Conservation (phyloP, 108 stramenopile species). For the Pseudonitzschia pungens region DNA sequence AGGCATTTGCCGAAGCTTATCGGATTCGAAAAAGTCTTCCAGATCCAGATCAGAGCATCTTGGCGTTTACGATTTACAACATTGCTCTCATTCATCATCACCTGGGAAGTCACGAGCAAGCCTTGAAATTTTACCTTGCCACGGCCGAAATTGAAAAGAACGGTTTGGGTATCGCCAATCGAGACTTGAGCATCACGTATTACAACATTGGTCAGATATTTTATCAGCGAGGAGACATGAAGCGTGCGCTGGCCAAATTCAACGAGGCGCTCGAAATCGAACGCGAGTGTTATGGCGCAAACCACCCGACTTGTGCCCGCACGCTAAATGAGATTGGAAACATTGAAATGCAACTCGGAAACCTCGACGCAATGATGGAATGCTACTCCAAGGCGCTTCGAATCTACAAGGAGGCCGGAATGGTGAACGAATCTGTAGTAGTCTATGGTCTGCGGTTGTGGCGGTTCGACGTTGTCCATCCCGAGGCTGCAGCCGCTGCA, state of each 20-base stretch:
- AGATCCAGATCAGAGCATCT: conserved; percentile 22
- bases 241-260: conserved; percentile 43
- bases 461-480: conserved; percentile 48
- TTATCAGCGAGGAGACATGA: conserved; percentile 47
- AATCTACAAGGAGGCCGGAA: conserved; percentile 47
- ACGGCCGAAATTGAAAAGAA: conserved; percentile 44
- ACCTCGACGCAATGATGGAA: conserved; percentile 41
- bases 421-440: conserved; percentile 38
- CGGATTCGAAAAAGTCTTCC: conserved; percentile 42
- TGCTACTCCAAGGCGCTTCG: conserved; percentile 49
- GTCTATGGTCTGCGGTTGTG: conserved; percentile 39
- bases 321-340: conserved; percentile 77
- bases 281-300: conserved; percentile 29
- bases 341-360: conserved; percentile 53
- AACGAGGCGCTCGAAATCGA: conserved; percentile 45
- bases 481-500: conserved; percentile 40
- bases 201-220: conserved; percentile 64
- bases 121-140: conserved; percentile 61
- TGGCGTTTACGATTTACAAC: conserved; percentile 59
- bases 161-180: conserved; percentile 38
- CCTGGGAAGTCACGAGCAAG: conserved; percentile 48
- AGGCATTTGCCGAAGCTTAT: conserved; percentile 45
- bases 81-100: conserved; percentile 62
- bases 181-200: conserved; percentile 55
- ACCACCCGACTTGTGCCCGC: conserved; percentile 54